These are phyloP conservation scores for peach (Prunus persica) DNA, from an alignment of 306 rosid genomes.

Conservation along the genomic window DNA sequence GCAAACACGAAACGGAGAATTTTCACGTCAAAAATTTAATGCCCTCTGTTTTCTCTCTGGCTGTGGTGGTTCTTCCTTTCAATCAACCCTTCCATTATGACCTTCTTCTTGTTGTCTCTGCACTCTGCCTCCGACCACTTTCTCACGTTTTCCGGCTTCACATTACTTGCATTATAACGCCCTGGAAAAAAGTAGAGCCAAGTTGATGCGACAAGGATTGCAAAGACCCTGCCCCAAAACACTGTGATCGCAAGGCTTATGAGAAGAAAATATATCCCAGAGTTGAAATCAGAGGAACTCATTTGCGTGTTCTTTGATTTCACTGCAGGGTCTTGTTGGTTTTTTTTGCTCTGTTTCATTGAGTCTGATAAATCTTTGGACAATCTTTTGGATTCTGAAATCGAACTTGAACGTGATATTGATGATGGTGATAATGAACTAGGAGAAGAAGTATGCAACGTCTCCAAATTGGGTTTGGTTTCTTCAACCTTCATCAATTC, in stretches of 20 bases:
- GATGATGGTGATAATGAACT: conserved; percentile 23
- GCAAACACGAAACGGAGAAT: conserved; percentile 32
- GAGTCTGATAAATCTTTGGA: not conserved
- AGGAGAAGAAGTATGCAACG: conserved; percentile 11
- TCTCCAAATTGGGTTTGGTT: conserved; percentile 3
- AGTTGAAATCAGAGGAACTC: conserved; percentile 11
- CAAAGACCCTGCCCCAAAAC: conserved; percentile 47
- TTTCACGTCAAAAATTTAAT: conserved; percentile 40
- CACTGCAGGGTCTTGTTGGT: conserved; percentile 3
- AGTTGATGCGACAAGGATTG: conserved; percentile 41
- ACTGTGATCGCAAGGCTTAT: conserved; percentile 48
- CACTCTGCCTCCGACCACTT: conserved; percentile 28
- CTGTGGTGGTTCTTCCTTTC: conserved; percentile 26
- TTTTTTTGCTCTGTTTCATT: conserved; percentile 10
- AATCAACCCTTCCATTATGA: conserved; percentile 31
- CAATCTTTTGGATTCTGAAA: conserved; percentile 16
- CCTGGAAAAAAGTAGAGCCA: conserved; percentile 36
- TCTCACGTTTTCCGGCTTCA: conserved; percentile 9
- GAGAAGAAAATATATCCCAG: conserved; percentile 39
- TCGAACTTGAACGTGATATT: conserved; percentile 7
- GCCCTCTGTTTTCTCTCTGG: conserved; percentile 15
- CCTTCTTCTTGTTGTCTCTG: conserved; percentile 20
- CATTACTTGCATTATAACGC: conserved; percentile 10
- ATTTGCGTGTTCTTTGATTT: conserved; percentile 5
- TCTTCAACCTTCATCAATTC: conserved; percentile 13